Evolutionary conservation across 164 flowering plant genomes (phyloP).

Genomic region (Warburgia ugandensis): DNA sequence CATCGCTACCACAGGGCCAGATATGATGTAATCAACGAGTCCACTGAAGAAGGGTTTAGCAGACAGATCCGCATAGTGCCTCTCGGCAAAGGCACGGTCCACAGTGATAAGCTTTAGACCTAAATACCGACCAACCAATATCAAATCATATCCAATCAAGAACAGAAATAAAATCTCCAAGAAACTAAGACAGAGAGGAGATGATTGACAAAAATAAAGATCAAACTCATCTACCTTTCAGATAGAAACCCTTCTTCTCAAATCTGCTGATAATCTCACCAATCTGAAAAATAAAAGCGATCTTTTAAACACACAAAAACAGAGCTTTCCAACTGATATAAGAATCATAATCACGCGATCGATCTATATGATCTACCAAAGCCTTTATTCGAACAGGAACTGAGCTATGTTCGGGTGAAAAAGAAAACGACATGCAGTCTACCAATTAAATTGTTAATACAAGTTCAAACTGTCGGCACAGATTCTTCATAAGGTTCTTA

Average conservation of each 20-base stretch:
- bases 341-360: too few species aligned
- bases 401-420: too few species aligned
- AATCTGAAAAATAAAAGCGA: conserved; percentile 35
- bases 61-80: conserved; percentile 77
- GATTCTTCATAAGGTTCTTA: too few species aligned
- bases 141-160: neutral
- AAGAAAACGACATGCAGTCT: too few species aligned
- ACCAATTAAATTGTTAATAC: too few species aligned
- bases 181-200: too few species aligned
- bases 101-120: conserved; percentile 75
- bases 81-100: conserved; percentile 80
- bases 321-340: too few species aligned
- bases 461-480: too few species aligned
- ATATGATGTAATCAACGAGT: conserved; percentile 74
- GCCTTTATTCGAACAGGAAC: too few species aligned
- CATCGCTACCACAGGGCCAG: conserved; percentile 96
- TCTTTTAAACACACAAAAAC: neutral
- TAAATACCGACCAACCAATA: conserved; percentile 14
- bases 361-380: too few species aligned
- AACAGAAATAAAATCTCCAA: neutral
- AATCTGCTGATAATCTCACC: conserved; percentile 80
- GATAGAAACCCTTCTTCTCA: conserved; percentile 79
- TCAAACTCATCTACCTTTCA: conserved; percentile 77
- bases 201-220: too few species aligned
- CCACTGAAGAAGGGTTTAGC: conserved; percentile 81